These are phyloP conservation scores for Fusarium penzigii DNA, from an alignment of 2,329 filamentous ascomycete genomes.

Conservation along the genomic window DNA sequence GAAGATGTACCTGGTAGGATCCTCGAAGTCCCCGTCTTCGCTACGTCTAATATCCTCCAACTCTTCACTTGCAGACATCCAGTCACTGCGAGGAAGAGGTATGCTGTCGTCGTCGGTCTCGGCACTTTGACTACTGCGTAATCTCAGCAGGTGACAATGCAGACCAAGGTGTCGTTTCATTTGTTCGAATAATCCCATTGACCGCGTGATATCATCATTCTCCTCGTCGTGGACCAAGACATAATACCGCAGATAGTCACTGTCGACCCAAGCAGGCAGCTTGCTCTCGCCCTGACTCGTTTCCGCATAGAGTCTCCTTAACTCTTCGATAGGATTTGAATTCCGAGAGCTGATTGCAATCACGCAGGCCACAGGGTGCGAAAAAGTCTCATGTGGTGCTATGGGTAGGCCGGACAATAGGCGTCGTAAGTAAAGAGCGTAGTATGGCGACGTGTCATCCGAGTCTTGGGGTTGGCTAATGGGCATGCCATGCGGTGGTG, in stretches of 20 bases:
- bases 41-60: slow-evolving; percentile 70
- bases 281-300: slow-evolving; percentile 76
- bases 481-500: slow-evolving; percentile 39
- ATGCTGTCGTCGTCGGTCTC: slow-evolving; percentile 91
- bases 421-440: slow-evolving; percentile 80
- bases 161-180: slow-evolving; percentile 99
- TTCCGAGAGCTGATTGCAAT: slow-evolving; percentile 94
- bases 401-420: slow-evolving; percentile 78
- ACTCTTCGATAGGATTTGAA: slow-evolving; percentile 78
- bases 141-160: slow-evolving; percentile 86
- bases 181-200: slow-evolving; percentile 89
- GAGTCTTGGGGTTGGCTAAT: slow-evolving; percentile 44
- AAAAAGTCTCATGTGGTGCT: slow-evolving; percentile 87
- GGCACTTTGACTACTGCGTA: slow-evolving; percentile 82
- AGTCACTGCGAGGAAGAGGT: slow-evolving; percentile 78
- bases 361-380: slow-evolving; percentile 90
- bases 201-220: slow-evolving; percentile 86
- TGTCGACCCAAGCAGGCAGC: slow-evolving; percentile 83
- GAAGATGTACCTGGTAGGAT: slow-evolving; percentile 77
- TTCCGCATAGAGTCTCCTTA: slow-evolving; percentile 79
- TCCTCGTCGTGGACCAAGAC: slow-evolving; percentile 97
- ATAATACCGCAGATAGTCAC: slow-evolving; percentile 93
- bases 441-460: slow-evolving; percentile 72
- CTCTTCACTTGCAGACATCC: slow-evolving; percentile 87
- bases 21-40: slow-evolving; percentile 68